Percentiles rank a stretch among this genome's conserved stretches.
These are phyloP conservation scores for Chalciporus chontae DNA, from an alignment of 768 basidiomycete genomes.

Conservation along the genomic window DNA sequence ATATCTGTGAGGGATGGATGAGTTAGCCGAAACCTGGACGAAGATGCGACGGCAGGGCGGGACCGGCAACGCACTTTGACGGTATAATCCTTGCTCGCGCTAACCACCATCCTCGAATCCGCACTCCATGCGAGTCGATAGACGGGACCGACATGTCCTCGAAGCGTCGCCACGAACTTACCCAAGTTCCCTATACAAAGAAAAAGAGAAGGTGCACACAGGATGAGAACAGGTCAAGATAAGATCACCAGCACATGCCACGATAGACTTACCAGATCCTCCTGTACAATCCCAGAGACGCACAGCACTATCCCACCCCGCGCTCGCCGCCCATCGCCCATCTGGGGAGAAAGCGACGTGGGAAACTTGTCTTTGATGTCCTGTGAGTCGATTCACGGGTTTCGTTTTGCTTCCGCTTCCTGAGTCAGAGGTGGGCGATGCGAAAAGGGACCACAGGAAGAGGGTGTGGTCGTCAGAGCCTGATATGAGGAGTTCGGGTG, in stretches of 20 bases:
- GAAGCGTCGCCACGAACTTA: conserved; percentile 85
- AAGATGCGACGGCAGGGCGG: too few species aligned
- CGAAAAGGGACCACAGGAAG: conserved; percentile 90
- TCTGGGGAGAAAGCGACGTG: conserved; percentile 96
- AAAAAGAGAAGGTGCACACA: neutral
- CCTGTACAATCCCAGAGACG: conserved; percentile 80
- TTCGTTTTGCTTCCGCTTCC: conserved; percentile 45
- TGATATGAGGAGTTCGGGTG: conserved; percentile 84
- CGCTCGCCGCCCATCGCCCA: conserved; percentile 87
- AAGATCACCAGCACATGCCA: neutral
- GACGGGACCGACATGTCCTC: conserved; percentile 93
- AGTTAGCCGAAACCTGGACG: neutral
- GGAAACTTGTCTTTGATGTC: conserved; percentile 92
- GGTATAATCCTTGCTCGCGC: conserved; percentile 94
- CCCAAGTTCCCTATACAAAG: conserved; percentile 50
- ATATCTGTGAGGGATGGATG: conserved; percentile 48
- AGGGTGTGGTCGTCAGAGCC: conserved; percentile 98
- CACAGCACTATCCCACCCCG: conserved; percentile 87
- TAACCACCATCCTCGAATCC: conserved; percentile 87
- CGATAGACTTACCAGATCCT: conserved; percentile 39
- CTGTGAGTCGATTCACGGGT: conserved; percentile 77
- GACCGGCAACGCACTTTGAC: conserved; percentile 66
- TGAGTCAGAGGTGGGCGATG: conserved; percentile 32
- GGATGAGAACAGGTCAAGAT: neutral
- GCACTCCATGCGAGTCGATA: conserved; percentile 95